Conservation (phyloP, 2,329 filamentous ascomycete genomes). For the Pestalotiopsis fici region DNA sequence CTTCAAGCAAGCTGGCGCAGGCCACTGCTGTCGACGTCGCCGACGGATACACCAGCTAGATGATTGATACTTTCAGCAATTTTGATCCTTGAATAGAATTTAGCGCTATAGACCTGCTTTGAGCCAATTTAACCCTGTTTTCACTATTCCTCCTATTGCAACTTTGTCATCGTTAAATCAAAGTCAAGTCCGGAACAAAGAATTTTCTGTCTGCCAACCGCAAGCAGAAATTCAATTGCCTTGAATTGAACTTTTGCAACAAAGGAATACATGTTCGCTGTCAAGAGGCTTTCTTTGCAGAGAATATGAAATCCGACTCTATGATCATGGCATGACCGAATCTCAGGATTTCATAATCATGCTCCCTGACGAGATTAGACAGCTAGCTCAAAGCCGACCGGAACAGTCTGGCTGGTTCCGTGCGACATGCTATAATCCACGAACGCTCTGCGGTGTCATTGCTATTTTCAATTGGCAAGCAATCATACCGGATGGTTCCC, state of each 20-base stretch:
- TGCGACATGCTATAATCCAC: neutral
- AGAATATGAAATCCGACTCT: neutral
- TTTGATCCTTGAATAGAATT: neutral
- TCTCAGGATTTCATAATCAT: neutral
- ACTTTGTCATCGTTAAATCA: no score
- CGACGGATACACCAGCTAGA: slow-evolving; percentile 1
- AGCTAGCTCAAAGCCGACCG: neutral
- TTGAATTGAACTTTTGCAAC: no score
- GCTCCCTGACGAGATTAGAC: neutral
- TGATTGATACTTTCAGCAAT: neutral
- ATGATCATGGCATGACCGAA: neutral
- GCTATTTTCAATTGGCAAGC: neutral
- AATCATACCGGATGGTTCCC: neutral
- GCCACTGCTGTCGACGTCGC: neutral
- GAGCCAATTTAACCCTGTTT: neutral
- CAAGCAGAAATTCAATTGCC: neutral
- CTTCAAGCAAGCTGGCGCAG: neutral
- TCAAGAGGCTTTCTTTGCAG: no score
- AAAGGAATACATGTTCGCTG: no score
- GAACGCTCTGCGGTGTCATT: neutral
- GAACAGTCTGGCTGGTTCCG: neutral
- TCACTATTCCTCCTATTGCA: neutral
- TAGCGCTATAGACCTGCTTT: neutral
- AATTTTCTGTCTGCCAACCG: neutral
- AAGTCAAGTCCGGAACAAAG: neutral